Evolutionary conservation across 192 early-diverging fungal species (phyloP).

Genomic region (Entophlyctis luteolus): DNA sequence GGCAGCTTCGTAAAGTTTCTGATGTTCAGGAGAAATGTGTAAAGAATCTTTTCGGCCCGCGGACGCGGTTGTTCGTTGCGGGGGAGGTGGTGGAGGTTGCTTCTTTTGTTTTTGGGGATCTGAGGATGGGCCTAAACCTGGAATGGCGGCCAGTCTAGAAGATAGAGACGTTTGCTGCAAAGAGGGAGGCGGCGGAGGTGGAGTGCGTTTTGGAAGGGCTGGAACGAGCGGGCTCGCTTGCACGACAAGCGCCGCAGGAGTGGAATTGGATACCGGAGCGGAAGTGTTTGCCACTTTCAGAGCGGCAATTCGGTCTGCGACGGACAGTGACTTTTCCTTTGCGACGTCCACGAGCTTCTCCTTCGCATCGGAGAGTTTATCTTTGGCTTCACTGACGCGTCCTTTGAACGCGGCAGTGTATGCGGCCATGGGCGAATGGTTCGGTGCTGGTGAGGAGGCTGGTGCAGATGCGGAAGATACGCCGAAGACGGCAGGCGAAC

Average conservation of each 20-base stretch:
- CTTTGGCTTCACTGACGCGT: background rate
- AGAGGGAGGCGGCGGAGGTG: conserved; percentile 1
- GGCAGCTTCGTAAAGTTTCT: conserved; percentile 13
- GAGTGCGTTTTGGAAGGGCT: background rate
- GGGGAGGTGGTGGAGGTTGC: conserved; percentile 1
- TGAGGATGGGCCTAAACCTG: background rate
- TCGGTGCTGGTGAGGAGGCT: background rate
- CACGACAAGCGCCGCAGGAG: background rate
- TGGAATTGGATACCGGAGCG: background rate
- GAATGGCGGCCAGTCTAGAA: conserved; percentile 1
- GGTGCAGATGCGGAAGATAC: background rate
- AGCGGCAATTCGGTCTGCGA: background rate
- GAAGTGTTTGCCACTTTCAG: background rate
- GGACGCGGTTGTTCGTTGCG: background rate
- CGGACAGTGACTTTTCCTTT: background rate
- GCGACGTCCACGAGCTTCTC: background rate
- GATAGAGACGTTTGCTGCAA: background rate
- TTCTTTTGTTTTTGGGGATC: background rate
- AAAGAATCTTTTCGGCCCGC: background rate
- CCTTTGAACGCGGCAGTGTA: conserved; percentile 7
- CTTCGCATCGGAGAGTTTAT: background rate
- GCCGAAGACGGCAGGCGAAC: background rate
- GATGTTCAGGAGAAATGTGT: background rate
- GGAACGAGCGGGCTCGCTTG: background rate
- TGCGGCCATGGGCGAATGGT: conserved; percentile 1